Evolutionary conservation across 2,329 filamentous ascomycete species (phyloP), one percentile per base, ranked within the genome.

Genomic region (Cordyceps farinosa): DNA sequence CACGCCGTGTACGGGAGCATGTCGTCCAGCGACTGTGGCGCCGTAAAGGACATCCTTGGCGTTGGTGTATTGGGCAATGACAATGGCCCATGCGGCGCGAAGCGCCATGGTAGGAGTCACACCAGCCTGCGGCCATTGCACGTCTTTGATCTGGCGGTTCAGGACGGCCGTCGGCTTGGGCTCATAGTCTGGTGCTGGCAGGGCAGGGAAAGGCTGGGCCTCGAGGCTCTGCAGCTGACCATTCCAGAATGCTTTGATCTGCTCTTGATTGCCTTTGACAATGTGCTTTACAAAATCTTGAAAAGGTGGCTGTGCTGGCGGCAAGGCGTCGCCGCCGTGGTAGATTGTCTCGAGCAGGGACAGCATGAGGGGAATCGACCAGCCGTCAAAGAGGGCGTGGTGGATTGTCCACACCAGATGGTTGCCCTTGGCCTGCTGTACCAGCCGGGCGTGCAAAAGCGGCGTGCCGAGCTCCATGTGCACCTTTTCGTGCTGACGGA

Each of bases 1-100:
- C 68, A 77, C 71, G 0, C 77, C 78, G 0, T 72, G 69, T 32
- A 80, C 72, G 0, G 77, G 72, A 2, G 75, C 75, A 57, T 79
- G 77, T 30, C 83, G 79, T 3, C 83, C 83, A 0, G 81, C 83
- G 0, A 85, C 73, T 0, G 82, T 84, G 71, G 82, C 80, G n/a
- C 82, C 82, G 60, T 84, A 84, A 11, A 84, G 74, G 5, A 84
- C 75, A 61, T 85, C 82, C 22, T 75, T 70, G 17, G 76, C 76
- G 3, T 76, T 77, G 42, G 78, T 78, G 66, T 84, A 83, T 22
- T 76, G 71, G 0, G 80, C 77, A 0, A 82, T 77, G 0, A 83
- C 73, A 3, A 84, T 71, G 0, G 80, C 80, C 83, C 82, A 85
- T 1, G 82, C 82, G 27, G 79, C 81, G 30, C 82, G 79, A 36